These are phyloP conservation scores for Candida caryicola DNA, from an alignment of 805 yeast species.

Conservation along the genomic window DNA sequence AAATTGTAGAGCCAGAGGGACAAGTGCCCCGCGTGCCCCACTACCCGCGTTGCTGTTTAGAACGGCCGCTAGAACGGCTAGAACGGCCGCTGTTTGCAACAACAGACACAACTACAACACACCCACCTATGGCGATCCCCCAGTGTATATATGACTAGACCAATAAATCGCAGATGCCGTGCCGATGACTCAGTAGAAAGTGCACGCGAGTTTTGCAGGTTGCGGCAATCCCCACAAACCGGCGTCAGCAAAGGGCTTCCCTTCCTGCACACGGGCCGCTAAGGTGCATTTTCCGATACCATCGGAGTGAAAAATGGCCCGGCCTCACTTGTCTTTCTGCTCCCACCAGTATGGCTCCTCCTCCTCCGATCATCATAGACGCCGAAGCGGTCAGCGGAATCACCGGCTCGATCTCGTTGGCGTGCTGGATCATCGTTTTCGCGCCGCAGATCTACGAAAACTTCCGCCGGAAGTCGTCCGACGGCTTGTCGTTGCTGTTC, in stretches of 20 bases:
- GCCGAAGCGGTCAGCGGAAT: slow-evolving; percentile 76
- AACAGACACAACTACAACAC: too few species aligned
- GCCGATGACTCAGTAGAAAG: background rate
- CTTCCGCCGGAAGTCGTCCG: slow-evolving; percentile 78
- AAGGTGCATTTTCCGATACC: background rate
- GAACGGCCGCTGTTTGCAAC: too few species aligned
- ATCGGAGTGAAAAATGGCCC: background rate
- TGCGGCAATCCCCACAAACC: background rate
- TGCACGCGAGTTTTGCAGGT: background rate
- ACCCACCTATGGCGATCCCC: too few species aligned
- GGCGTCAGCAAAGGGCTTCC: too few species aligned
- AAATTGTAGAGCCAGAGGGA: too few species aligned
- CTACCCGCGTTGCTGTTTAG: too few species aligned
- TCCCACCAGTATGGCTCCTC: slow-evolving; percentile 45
- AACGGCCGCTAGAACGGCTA: too few species aligned
- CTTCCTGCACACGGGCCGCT: too few species aligned
- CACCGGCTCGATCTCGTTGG: slow-evolving; percentile 84
- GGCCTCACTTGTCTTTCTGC: background rate
- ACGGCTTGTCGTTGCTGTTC: slow-evolving; percentile 84
- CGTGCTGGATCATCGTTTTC: slow-evolving; percentile 97
- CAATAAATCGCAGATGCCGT: background rate
- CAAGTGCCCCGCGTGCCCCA: too few species aligned
- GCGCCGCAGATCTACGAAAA: slow-evolving; percentile 96
- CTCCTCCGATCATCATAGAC: slow-evolving; percentile 62
- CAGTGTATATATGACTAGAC: too few species aligned